Evolutionary conservation across 176 grass and related monocot genomes (phyloP).

Genomic region (Carex kokanica): DNA sequence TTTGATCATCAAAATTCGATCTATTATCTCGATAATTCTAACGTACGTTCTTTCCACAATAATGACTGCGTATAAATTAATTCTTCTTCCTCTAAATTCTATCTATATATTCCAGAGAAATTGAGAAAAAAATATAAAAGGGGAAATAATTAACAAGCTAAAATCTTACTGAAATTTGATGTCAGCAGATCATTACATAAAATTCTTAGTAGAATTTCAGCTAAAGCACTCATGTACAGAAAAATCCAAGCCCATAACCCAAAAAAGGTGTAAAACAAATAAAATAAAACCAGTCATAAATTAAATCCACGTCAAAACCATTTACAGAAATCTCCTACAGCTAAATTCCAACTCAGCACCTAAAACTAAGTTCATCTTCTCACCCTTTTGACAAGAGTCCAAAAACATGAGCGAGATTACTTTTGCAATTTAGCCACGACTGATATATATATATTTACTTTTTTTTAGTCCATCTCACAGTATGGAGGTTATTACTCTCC

Average conservation of each 20-base stretch:
- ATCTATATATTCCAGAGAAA: neutral
- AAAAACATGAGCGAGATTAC: slow-evolving; percentile 5
- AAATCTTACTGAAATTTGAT: slow-evolving; percentile 13
- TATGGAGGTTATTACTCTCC: slow-evolving; percentile 11
- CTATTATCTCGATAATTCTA: too few species aligned
- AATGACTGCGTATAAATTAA: neutral
- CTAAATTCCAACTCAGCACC: slow-evolving; percentile 17
- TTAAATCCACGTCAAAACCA: slow-evolving; percentile 22
- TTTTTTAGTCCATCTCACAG: neutral
- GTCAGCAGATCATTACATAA: slow-evolving; percentile 20
- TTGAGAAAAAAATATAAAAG: neutral
- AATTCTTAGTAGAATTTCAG: slow-evolving; percentile 7
- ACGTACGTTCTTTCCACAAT: too few species aligned
- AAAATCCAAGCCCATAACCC: slow-evolving; percentile 6
- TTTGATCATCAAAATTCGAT: too few species aligned
- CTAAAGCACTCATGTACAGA: neutral
- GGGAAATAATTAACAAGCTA: neutral
- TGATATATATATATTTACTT: slow-evolving; percentile 7
- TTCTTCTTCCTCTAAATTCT: neutral
- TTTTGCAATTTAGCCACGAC: slow-evolving; percentile 8
- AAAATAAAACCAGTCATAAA: neutral
- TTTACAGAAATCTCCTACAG: slow-evolving; percentile 20
- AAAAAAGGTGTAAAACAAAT: neutral
- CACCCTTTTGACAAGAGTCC: neutral
- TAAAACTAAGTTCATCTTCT: neutral